A percentile compares a stretch with the other conserved stretches of the same genome.
Conservation (phyloP, 2,329 filamentous ascomycete genomes). For the Penicillium sp. region DNA sequence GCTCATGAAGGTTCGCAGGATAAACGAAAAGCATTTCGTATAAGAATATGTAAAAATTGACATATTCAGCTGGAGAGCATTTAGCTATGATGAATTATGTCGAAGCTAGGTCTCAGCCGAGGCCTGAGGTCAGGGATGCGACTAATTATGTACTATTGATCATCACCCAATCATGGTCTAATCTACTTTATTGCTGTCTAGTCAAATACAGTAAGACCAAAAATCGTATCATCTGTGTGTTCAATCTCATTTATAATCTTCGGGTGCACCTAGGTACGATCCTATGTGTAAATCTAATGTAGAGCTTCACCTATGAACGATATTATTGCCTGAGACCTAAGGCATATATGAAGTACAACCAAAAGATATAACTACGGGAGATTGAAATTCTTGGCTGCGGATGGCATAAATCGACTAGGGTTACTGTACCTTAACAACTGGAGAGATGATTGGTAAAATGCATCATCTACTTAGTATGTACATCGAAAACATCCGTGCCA, state of each 20-base stretch:
- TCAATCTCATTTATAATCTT: background rate
- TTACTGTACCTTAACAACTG: background rate
- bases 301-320: too few relatives aligned
- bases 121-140: background rate
- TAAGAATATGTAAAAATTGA: slow-evolving; percentile 15
- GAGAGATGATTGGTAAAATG: too few relatives aligned
- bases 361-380: too few relatives aligned
- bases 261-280: background rate
- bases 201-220: background rate
- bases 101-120: background rate
- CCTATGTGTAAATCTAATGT: too few relatives aligned
- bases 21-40: slow-evolving; percentile 19
- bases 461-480: too few relatives aligned
- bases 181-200: background rate
- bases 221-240: background rate
- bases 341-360: background rate
- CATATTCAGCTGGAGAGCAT: background rate
- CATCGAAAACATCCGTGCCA: background rate
- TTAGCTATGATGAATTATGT: background rate
- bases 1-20: slow-evolving; percentile 17
- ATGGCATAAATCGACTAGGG: background rate
- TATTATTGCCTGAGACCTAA: background rate
- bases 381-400: too few relatives aligned
- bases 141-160: background rate
- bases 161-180: background rate